Base-by-base conservation (phyloP, 2,329 filamentous ascomycete species). In the Cladosporium sp. region DNA sequence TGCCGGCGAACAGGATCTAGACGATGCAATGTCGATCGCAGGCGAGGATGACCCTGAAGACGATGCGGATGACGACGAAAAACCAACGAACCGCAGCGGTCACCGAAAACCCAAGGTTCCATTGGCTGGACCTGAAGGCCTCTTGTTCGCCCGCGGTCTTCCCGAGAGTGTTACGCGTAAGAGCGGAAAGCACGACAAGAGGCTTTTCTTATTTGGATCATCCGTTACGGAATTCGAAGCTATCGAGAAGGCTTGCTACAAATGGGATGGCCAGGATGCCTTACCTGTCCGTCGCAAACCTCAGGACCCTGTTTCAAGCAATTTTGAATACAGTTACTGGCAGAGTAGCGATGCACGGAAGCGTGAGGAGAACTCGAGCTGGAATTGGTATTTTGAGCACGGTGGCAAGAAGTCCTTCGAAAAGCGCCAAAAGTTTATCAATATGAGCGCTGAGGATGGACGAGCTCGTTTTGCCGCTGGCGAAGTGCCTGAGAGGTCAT, bases 301-400 rank as follows among this genome's bases (percentile, higher is more conserved):
- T 53, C 55, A 58, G 55, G 50, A 54, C 29, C 46, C 53, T 58
- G 65, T 56, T 53, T 47, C 58, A 57, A 60, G 73, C 60, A 63
- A 68, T 53, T 51, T 77, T 64, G 58, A 69, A 56, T 50, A 65
- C 54, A 73, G 70, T 11, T 72, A 72, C 57, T 76, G 72, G 63
- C 68, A 16, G 38, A 40, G 48, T 9, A 12, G 2, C 12, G 69
- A 69, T 33, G 64, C 69, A 20, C 53, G 72, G 33, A 60, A 69
- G 45, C 67, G 50, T 33, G 78, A 82, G 55, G 64, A 67, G n/a
- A 70, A 67, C 1, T 56, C 60, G 7, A 69, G 70, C 15, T 78
- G 75, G 73, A 67, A 72, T 40, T 83, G 79, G 80, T 82, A 79
- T 57, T 68, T 71, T 45, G 59, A 69, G 8, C 54, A 64, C 19